Conservation (phyloP, 768 basidiomycete species). For the Termitomyces sp. region DNA sequence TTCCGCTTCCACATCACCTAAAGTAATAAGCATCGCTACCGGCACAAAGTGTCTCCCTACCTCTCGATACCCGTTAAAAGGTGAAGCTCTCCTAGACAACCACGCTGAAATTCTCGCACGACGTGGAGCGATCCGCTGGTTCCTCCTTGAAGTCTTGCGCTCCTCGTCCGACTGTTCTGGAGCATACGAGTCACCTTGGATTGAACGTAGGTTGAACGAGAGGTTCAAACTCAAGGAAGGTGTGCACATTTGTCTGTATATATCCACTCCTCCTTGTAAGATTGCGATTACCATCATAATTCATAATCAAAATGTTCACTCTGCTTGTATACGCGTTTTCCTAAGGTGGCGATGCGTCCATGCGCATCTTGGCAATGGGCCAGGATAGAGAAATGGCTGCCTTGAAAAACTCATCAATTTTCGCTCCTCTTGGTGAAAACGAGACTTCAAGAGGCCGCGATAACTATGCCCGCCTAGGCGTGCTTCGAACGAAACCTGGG, state of each 20-base stretch:
- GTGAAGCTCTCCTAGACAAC: conserved; percentile 82
- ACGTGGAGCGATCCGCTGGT: conserved; percentile 73
- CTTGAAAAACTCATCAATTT: conserved; percentile 49
- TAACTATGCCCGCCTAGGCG: conserved; percentile 69
- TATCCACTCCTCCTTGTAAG: conserved; percentile 57
- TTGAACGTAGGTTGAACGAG: conserved; percentile 29
- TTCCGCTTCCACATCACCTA: conserved; percentile 21
- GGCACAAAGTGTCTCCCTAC: conserved; percentile 85
- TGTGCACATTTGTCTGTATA: conserved; percentile 62
- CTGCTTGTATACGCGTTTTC: background rate
- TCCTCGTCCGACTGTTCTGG: conserved; percentile 11
- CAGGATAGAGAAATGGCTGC: conserved; percentile 73
- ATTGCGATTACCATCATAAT: conserved; percentile 2
- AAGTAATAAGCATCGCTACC: conserved; percentile 69
- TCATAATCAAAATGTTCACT: conserved; percentile 4
- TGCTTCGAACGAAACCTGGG: conserved; percentile 90
- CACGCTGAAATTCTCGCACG: conserved; percentile 93
- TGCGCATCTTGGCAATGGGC: conserved; percentile 63
- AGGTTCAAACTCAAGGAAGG: conserved; percentile 41
- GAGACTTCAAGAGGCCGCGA: conserved; percentile 69
- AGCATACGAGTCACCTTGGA: conserved; percentile 43
- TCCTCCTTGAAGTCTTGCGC: conserved; percentile 63
- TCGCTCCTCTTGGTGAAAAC: conserved; percentile 28
- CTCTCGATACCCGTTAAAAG: conserved; percentile 51
- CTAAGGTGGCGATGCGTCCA: conserved; percentile 88